These are phyloP conservation scores for Simplicillium aogashimaense DNA, from an alignment of 2,329 filamentous ascomycete species.

Conservation along the genomic window DNA sequence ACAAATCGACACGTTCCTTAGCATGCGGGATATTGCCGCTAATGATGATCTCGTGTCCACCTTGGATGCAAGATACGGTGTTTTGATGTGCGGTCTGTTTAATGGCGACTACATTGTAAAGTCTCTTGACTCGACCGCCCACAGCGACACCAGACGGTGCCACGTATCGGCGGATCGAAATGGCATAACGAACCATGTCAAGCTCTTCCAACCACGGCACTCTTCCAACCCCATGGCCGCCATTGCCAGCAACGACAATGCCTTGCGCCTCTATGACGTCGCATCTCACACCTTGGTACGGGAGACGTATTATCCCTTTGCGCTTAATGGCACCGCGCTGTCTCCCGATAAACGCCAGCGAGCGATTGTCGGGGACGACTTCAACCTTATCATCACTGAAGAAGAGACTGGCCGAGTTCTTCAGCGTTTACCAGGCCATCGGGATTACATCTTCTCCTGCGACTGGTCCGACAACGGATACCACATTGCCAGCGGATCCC, in stretches of 20 bases:
- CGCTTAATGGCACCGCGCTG: constrained; percentile 64
- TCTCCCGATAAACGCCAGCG: constrained; percentile 64
- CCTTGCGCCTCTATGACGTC: constrained; percentile 49
- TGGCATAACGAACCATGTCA: constrained; percentile 56
- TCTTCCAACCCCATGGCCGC: constrained; percentile 44
- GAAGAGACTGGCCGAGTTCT: constrained; percentile 53
- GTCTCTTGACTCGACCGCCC: constrained; percentile 29
- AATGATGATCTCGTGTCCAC: constrained; percentile 36
- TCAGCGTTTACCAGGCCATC: constrained; percentile 51
- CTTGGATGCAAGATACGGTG: constrained; percentile 39
- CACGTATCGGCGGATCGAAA: constrained; percentile 36
- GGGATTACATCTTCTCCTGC: constrained; percentile 65
- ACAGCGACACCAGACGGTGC: constrained; percentile 27
- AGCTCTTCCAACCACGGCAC: constrained; percentile 43
- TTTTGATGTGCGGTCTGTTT: constrained; percentile 51
- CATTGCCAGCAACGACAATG: constrained; percentile 53
- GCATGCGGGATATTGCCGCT: constrained; percentile 25
- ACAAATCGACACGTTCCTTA: constrained; percentile 32
- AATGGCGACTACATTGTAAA: constrained; percentile 44
- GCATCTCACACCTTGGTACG: constrained; percentile 47
- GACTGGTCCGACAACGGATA: constrained; percentile 73
- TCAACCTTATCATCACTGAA: constrained; percentile 56
- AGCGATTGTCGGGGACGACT: constrained; percentile 61
- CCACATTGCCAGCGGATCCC: constrained; percentile 66
- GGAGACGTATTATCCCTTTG: constrained; percentile 41